Percentiles rank a stretch among this genome's conserved stretches.
phyloP scores from a whole-genome alignment of 2,329 filamentous ascomycete species.

The Beauveria sp. region DNA sequence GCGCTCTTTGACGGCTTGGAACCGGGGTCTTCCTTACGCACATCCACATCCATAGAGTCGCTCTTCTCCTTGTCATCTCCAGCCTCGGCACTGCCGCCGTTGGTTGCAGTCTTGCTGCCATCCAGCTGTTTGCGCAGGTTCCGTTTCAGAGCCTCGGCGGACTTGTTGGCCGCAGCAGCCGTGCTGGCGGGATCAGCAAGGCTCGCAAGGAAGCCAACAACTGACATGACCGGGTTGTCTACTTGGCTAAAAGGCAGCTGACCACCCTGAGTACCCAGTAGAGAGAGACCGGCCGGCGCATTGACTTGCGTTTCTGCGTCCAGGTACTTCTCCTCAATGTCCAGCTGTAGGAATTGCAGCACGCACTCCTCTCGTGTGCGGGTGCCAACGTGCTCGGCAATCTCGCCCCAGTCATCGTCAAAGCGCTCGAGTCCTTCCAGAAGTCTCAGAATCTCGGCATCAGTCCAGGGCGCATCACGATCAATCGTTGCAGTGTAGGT shows the following conservation, averaged over 20 bases:
- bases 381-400: conserved; percentile 85
- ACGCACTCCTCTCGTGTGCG: conserved; percentile 94
- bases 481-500: conserved; percentile 71
- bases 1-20: conserved; percentile 38
- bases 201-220: conserved; percentile 87
- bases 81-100: conserved; percentile 34
- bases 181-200: conserved; percentile 85
- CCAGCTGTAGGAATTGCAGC: conserved; percentile 88
- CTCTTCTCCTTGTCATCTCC: conserved; percentile 46
- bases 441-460: conserved; percentile 80
- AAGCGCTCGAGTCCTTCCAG: conserved; percentile 88
- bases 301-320: conserved; percentile 58
- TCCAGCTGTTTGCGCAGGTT: conserved; percentile 74
- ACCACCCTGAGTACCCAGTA: conserved; percentile 67
- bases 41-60: conserved; percentile 59
- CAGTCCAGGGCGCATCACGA: conserved; percentile 81
- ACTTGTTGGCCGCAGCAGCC: conserved; percentile 81
- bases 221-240: conserved; percentile 94
- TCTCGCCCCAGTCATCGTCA: conserved; percentile 91
- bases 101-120: conserved; percentile 34
- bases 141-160: conserved; percentile 77
- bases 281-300: conserved; percentile 49
- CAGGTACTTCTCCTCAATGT: conserved; percentile 95
- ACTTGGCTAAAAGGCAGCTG: conserved; percentile 84
- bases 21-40: conserved; percentile 42